Percentiles rank a stretch among this genome's conserved stretches.
Evolutionary conservation across 768 basidiomycete genomes (phyloP).

Genomic region (Russula sp.): DNA sequence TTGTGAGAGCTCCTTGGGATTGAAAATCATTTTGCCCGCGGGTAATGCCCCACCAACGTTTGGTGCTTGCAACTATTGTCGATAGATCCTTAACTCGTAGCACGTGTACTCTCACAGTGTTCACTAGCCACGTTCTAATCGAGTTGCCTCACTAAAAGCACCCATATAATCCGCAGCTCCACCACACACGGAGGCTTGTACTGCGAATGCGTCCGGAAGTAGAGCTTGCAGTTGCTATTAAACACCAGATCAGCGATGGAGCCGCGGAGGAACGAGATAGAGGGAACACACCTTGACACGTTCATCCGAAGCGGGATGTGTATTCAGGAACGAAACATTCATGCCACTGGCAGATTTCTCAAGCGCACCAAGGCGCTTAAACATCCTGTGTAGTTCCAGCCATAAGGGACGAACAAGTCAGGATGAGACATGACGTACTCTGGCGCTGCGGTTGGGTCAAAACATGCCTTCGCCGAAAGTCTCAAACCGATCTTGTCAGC

Average conservation of each 20-base stretch:
- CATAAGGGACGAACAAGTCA: not conserved
- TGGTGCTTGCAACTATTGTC: not conserved
- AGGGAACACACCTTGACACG: conserved; percentile 57
- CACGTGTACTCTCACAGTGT: not conserved
- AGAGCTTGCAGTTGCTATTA: conserved; percentile 40
- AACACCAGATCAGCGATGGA: not conserved
- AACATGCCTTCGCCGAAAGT: conserved; percentile 81
- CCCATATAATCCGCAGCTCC: conserved; percentile 22
- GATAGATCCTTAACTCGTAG: not conserved
- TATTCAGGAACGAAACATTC: conserved; percentile 58
- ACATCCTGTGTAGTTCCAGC: conserved; percentile 42
- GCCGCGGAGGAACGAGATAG: not conserved
- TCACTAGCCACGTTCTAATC: not conserved
- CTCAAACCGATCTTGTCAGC: conserved; percentile 84
- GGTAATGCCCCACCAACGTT: not conserved
- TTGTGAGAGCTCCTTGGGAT: too few species aligned
- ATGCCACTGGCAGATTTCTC: conserved; percentile 37
- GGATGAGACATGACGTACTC: conserved; percentile 40
- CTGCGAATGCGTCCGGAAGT: conserved; percentile 52
- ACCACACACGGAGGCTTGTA: conserved; percentile 51
- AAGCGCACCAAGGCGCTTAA: conserved; percentile 53
- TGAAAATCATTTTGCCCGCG: not conserved
- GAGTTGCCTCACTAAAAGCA: not conserved
- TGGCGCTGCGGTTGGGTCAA: conserved; percentile 70
- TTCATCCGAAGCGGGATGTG: conserved; percentile 72